Base-by-base conservation (phyloP, 257 asterid species). In the Scutellaria minor region DNA sequence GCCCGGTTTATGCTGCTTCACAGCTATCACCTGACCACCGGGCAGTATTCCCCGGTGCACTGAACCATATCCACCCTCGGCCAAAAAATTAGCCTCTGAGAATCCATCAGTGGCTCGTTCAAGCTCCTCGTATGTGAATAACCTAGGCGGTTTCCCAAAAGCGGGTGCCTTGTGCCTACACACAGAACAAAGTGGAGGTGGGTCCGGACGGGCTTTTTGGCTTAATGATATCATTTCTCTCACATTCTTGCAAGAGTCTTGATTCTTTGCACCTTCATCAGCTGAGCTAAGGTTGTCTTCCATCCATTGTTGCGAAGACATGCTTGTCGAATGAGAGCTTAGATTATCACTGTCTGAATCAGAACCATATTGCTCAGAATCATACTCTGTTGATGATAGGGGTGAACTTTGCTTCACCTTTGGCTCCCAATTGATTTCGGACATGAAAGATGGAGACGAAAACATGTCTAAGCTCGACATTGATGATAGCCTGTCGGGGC, bases 1-100 rank as follows among this genome's bases (percentile, higher is more conserved):
- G 58, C 94, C 96, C 75, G 80, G 20, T 65, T 86, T 90, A 75
- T 91, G 86, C 63, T 89, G 96, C 88, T 91, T 89, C 20, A 91
- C 96, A 63, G 98, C 97, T 74, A 93, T 75, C 24, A 85, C 86
- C 76, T 77, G 95, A 13, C 97, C 94, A 77, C 86, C 96, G 1
- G 80, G 82, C 57, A 93, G 79, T 35, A 78, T 80, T 64, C 97
- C 97, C 1, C 92, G 93, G 66, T 93, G 88, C 13, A 93, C 98
- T 52, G 90, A 91, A 72, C 97, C 98, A 65, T 90, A 89, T 55
- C 97, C 97, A 12, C 98, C 97, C 77, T 91, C 97, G 5, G 98
- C 98, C 77, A 93, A 81, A 55, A 91, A 93, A 74, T 90, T 91
- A 42, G 79, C 87, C 79, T 77, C 65, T 39, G 90, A 89, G 68